Evolutionary conservation across 83 land plant genomes (phyloP).

Genomic region (Isoetes engelmannii): DNA sequence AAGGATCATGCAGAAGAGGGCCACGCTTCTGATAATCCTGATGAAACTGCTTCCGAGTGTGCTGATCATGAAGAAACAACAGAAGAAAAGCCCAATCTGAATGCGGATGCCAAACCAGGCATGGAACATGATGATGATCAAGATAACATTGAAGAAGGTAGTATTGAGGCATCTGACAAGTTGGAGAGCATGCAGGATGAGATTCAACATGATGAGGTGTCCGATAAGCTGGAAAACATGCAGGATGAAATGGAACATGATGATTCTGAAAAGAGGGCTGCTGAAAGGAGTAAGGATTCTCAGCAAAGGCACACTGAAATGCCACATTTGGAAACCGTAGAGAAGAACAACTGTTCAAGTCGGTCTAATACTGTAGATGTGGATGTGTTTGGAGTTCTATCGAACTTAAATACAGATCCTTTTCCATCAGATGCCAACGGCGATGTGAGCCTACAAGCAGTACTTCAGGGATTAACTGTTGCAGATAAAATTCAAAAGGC

Average conservation of each 20-base stretch:
- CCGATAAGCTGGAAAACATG: conserved; percentile 18
- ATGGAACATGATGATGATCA: not conserved
- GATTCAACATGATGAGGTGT: not conserved
- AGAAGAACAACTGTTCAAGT: conserved; percentile 11
- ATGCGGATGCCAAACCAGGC: not conserved
- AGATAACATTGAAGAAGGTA: too few species aligned
- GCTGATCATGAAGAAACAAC: not conserved
- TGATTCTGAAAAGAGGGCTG: conserved; percentile 24
- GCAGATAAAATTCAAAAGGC: too few species aligned
- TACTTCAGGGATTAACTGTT: too few species aligned
- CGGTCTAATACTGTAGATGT: conserved; percentile 2
- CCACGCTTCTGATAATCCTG: conserved; percentile 14
- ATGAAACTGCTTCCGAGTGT: conserved; percentile 4
- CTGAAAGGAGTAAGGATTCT: conserved; percentile 15
- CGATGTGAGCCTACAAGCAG: too few species aligned
- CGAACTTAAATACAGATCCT: too few species aligned
- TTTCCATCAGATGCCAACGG: too few species aligned
- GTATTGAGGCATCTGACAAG: not conserved
- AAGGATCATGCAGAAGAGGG: conserved; percentile 24
- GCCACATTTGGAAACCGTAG: not conserved
- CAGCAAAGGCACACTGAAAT: too few species aligned
- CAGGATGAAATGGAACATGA: conserved; percentile 31
- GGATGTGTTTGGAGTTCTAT: conserved; percentile 15
- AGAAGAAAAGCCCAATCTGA: not conserved
- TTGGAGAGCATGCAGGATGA: not conserved